phyloP scores from a whole-genome alignment of 495 filamentous ascomycete genomes.

The Corynascus novoguineensis region DNA sequence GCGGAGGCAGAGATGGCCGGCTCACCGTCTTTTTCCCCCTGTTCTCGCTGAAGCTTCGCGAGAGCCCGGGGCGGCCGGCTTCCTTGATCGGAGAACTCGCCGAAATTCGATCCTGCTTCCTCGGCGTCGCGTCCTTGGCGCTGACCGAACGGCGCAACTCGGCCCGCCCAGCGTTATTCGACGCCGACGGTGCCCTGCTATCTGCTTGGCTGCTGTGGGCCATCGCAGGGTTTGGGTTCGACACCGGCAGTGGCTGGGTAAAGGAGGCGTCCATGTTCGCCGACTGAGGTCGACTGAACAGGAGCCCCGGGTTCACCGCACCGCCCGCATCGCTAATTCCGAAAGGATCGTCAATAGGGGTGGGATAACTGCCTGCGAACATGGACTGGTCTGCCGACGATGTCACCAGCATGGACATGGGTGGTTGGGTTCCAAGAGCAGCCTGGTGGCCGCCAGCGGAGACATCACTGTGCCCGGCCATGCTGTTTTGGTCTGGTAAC shows the following conservation, averaged over 20 bases:
- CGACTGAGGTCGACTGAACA: conserved; percentile 44
- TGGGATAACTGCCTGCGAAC: conserved; percentile 36
- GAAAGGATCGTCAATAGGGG: conserved; percentile 39
- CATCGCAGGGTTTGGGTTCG: conserved; percentile 24
- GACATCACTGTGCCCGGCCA: conserved; percentile 23
- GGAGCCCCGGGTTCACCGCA: conserved; percentile 42
- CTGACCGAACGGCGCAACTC: conserved; percentile 41
- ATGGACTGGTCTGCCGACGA: conserved; percentile 34
- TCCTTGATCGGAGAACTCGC: conserved; percentile 52
- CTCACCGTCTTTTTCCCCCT: conserved; percentile 33
- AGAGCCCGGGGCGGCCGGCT: conserved; percentile 48
- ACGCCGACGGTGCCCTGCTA: conserved; percentile 15
- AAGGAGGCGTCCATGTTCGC: conserved; percentile 38
- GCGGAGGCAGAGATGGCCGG: conserved; percentile 31
- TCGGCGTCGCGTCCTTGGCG: conserved; percentile 32
- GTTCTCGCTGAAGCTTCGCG: conserved; percentile 56
- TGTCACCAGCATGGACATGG: conserved; percentile 32
- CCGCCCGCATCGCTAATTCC: conserved; percentile 29
- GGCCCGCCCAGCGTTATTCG: conserved; percentile 28
- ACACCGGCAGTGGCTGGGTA: conserved; percentile 29
- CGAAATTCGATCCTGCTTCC: conserved; percentile 39
- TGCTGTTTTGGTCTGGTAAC: conserved; percentile 37
- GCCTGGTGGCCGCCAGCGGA: conserved; percentile 27
- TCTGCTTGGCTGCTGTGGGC: conserved; percentile 13
- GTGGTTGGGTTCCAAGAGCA: conserved; percentile 37